phyloP scores from a whole-genome alignment of 495 filamentous ascomycete genomes.

The Xylaria bambusicola region DNA sequence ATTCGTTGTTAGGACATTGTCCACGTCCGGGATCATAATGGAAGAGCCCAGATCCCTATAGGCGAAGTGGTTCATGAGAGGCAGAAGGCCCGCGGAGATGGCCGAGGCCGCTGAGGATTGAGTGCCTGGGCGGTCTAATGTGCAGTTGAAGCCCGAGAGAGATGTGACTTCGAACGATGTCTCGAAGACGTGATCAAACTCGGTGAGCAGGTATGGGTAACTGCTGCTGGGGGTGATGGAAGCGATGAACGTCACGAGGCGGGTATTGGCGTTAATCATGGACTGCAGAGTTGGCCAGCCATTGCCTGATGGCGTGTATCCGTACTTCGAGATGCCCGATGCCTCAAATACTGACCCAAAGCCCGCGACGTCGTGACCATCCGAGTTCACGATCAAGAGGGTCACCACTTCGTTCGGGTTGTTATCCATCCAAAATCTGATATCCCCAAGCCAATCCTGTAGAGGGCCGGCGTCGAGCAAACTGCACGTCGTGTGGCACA shows the following conservation, averaged over 20 bases:
- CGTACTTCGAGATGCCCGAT: constrained; percentile 59
- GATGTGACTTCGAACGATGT: constrained; percentile 65
- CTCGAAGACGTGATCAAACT: constrained; percentile 74
- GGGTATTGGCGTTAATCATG: constrained; percentile 60
- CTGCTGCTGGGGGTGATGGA: constrained; percentile 49
- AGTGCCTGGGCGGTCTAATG: constrained; percentile 59
- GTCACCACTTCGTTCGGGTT: constrained; percentile 71
- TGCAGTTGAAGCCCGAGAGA: constrained; percentile 56
- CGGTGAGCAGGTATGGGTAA: constrained; percentile 65
- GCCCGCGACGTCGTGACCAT: constrained; percentile 47
- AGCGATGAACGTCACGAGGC: constrained; percentile 65
- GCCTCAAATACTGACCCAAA: constrained; percentile 57
- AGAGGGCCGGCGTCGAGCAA: constrained; percentile 68
- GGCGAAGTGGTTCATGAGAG: constrained; percentile 74
- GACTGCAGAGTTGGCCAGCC: constrained; percentile 65
- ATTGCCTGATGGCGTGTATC: constrained; percentile 50
- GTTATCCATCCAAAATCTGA: constrained; percentile 65
- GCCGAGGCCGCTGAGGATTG: constrained; percentile 48
- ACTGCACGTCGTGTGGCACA: constrained; percentile 68
- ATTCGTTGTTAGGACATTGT: constrained; percentile 59
- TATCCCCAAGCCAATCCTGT: constrained; percentile 53
- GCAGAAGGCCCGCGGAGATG: constrained; percentile 46
- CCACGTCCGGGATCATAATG: constrained; percentile 58
- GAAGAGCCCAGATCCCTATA: constrained; percentile 60
- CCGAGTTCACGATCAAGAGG: constrained; percentile 68